A percentile compares a stretch with the other conserved stretches of the same genome.
These are phyloP conservation scores for Blastocystis sp. DNA, from an alignment of 352 stramenopile species.

Conservation along the genomic window DNA sequence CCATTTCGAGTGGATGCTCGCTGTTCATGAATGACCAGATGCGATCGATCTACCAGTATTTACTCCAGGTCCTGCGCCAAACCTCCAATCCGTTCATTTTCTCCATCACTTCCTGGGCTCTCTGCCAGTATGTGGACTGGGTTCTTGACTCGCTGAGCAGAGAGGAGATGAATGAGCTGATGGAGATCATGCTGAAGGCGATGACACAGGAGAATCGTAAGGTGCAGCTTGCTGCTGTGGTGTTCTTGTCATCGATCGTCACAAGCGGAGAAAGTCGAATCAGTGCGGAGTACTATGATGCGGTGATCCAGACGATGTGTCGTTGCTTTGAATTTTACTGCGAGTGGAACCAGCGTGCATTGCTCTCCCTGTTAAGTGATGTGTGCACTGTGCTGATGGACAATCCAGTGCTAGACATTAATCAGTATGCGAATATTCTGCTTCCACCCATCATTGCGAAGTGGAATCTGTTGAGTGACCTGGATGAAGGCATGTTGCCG, in stretches of 20 bases:
- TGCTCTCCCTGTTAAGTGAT: not conserved
- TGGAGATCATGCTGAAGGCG: not conserved
- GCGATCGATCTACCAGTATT: not conserved
- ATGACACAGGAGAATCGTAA: not conserved
- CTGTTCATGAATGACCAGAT: not conserved
- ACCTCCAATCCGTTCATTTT: constrained; percentile 1
- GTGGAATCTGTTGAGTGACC: constrained; percentile 22
- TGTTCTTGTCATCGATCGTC: not conserved
- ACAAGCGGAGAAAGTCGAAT: not conserved
- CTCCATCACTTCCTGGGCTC: not conserved
- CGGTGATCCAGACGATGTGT: constrained; percentile 4
- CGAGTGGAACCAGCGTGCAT: not conserved
- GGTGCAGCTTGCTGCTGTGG: not conserved
- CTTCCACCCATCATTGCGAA: constrained; percentile 38
- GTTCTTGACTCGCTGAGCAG: not conserved
- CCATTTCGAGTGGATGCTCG: constrained; percentile 15
- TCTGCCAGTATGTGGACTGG: constrained; percentile 3
- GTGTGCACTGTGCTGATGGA: constrained; percentile 9
- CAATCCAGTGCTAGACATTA: not conserved
- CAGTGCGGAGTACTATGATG: not conserved
- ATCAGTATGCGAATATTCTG: not conserved
- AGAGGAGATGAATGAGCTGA: not conserved
- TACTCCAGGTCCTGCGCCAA: not conserved
- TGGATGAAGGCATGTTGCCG: constrained; percentile 31
- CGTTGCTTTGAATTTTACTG: constrained; percentile 46